These are phyloP conservation scores for Pyrus pyrifolia DNA, from an alignment of 306 rosid genomes.

Conservation along the genomic window DNA sequence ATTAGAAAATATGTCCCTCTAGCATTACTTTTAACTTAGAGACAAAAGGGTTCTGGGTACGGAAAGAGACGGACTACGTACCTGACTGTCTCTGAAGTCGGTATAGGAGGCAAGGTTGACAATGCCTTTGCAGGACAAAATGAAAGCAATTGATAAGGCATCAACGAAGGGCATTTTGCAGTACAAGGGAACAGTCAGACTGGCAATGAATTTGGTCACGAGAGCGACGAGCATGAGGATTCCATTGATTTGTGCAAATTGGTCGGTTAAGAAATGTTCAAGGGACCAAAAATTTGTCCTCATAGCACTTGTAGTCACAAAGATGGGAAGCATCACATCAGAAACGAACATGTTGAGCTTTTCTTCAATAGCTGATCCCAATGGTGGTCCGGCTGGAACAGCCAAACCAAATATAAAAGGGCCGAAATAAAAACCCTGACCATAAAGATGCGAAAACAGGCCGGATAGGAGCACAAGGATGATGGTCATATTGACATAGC, in stretches of 20 bases:
- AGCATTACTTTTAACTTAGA: neutral
- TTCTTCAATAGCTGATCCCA: constrained; percentile 50
- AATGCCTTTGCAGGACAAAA: constrained; percentile 52
- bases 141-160: constrained; percentile 38
- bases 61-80: neutral
- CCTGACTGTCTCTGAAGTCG: constrained; percentile 16
- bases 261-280: neutral
- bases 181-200: constrained; percentile 18
- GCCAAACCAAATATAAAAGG: constrained; percentile 52
- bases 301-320: constrained; percentile 31
- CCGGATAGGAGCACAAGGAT: constrained; percentile 24
- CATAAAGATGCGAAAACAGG: neutral
- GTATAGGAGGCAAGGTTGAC: constrained; percentile 28
- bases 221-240: neutral
- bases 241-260: neutral
- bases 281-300: constrained; percentile 26
- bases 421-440: constrained; percentile 33
- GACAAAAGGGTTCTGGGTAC: neutral
- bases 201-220: constrained; percentile 3
- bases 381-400: constrained; percentile 61
- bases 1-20: neutral
- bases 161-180: constrained; percentile 37
- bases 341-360: constrained; percentile 31
- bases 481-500: constrained; percentile 16
- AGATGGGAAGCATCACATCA: constrained; percentile 44